Percentiles rank a stretch among this genome's conserved stretches.
These are phyloP conservation scores for Coemansia sp. DNA, from an alignment of 192 early-diverging fungal genomes.

Conservation along the genomic window DNA sequence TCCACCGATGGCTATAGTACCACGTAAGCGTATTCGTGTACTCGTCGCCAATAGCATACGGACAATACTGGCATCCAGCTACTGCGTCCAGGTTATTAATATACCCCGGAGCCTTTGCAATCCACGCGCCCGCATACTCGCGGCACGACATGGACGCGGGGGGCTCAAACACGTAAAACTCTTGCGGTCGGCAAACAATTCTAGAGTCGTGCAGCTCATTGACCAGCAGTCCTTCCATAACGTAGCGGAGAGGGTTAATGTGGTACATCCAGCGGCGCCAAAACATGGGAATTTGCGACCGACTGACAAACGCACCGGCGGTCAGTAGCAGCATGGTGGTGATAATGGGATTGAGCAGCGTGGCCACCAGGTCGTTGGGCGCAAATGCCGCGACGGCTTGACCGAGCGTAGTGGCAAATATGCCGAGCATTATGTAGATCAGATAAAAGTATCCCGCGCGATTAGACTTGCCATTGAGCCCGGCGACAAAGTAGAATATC, in stretches of 20 bases:
- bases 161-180: slow-evolving; percentile 60
- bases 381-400: slow-evolving; percentile 60
- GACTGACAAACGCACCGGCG: slow-evolving; percentile 62
- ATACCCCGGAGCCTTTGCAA: slow-evolving; percentile 59
- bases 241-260: slow-evolving; percentile 61
- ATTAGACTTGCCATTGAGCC: slow-evolving; percentile 50
- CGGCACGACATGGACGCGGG: slow-evolving; percentile 63
- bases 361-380: slow-evolving; percentile 59
- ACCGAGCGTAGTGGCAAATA: slow-evolving; percentile 61
- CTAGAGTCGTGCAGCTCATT: slow-evolving; percentile 57
- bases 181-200: slow-evolving; percentile 50
- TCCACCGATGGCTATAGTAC: slow-evolving; percentile 62
- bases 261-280: slow-evolving; percentile 69
- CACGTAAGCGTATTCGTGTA: slow-evolving; percentile 57
- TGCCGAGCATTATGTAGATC: slow-evolving; percentile 52
- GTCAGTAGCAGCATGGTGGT: slow-evolving; percentile 61
- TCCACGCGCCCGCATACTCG: slow-evolving; percentile 59
- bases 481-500: slow-evolving; percentile 63
- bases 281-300: slow-evolving; percentile 57
- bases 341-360: slow-evolving; percentile 64
- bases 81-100: slow-evolving; percentile 57
- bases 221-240: slow-evolving; percentile 61
- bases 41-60: slow-evolving; percentile 59
- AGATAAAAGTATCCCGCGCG: slow-evolving; percentile 64
- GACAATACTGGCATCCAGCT: slow-evolving; percentile 63